Base-by-base conservation (phyloP, 345 rosid species). In the Euphorbia pulcherrima region DNA sequence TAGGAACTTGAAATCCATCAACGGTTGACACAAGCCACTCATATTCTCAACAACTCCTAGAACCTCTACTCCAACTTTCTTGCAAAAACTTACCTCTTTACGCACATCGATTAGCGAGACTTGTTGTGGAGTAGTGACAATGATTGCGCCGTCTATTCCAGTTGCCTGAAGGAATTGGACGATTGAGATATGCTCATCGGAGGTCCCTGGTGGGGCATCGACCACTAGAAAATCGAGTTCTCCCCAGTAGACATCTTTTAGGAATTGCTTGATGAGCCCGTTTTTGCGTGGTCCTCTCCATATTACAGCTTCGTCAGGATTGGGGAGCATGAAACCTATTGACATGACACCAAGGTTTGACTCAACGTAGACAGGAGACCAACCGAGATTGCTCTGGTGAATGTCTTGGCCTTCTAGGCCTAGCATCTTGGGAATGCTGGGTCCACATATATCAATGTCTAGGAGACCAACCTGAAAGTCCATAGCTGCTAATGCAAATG, bases 241-340 rank as follows among this genome's bases (percentile, higher is more conserved):
- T 61, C 97, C 92, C 96, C 96, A 93, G 60, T 93, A 75, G 2
- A 90, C 99, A 68, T 90, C 97, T 83, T 86, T 93, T 8, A 93
- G 79, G 69, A 93, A 93, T 73, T 90, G 96, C 74, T 91, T 93
- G 84, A 91, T 93, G 46, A 90, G 87, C 24, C 95, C 88, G 59
- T 87, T 93, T 84, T 90, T 93, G 56, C 97, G 91, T 1, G 96
- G 97, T 0, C 99, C 99, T 76, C 96, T 84, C 99, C 97, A 93
- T 74, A 93, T 89, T 74, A 91, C 96, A 60, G 99, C 96, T 56
- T 93, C 97, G 60, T 93, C 97, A 35, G 97, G 84, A 78, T 86
- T 69, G 0, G 99, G 97, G 28, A 91, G 96, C 99, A 93, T 89
- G 82, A 93, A 89, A 30, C 99, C 99, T 13, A 93, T 86, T 1